Percentiles rank a stretch among this genome's conserved stretches.
Evolutionary conservation across 1,284 basidiomycete species (phyloP).

Genomic region (Naganishia albida): DNA sequence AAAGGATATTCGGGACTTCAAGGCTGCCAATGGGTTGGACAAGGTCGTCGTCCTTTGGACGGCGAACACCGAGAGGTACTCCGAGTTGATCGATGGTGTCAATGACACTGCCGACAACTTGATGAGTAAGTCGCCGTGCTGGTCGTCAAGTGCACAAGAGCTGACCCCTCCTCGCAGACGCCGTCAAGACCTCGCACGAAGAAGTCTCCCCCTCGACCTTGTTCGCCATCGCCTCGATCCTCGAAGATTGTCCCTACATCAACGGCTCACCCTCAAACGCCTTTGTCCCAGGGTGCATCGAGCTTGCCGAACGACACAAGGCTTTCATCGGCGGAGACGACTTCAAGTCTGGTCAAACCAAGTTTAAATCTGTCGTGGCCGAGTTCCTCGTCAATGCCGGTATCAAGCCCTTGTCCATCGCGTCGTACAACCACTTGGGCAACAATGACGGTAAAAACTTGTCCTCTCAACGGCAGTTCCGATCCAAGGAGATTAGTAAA

Average conservation of each 20-base stretch:
- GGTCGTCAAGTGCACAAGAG: too few species aligned
- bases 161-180: slow-evolving; percentile 40
- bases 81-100: slow-evolving; percentile 87
- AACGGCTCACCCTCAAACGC: slow-evolving; percentile 99
- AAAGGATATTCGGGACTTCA: slow-evolving; percentile 91
- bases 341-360: slow-evolving; percentile 92
- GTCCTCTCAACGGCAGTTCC: slow-evolving; percentile 90
- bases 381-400: slow-evolving; percentile 99
- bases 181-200: slow-evolving; percentile 80
- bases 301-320: slow-evolving; percentile 83
- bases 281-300: slow-evolving; percentile 92
- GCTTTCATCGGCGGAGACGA: slow-evolving; percentile 98
- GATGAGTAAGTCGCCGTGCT: slow-evolving; percentile 56
- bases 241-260: slow-evolving; percentile 92
- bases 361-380: slow-evolving; percentile 90
- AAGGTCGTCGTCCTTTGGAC: slow-evolving; percentile 94
- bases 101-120: slow-evolving; percentile 94
- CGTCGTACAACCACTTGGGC: slow-evolving; percentile 97
- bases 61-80: slow-evolving; percentile 98
- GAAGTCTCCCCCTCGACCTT: slow-evolving; percentile 95
- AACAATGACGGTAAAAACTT: slow-evolving; percentile 97
- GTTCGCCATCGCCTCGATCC: slow-evolving; percentile 93
- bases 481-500: slow-evolving; percentile 97
- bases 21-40: slow-evolving; percentile 78
- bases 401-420: slow-evolving; percentile 95